Percentiles rank a stretch among this genome's conserved stretches.
These are phyloP conservation scores for Daldinia childiae DNA, from an alignment of 495 filamentous ascomycete genomes.

Conservation along the genomic window DNA sequence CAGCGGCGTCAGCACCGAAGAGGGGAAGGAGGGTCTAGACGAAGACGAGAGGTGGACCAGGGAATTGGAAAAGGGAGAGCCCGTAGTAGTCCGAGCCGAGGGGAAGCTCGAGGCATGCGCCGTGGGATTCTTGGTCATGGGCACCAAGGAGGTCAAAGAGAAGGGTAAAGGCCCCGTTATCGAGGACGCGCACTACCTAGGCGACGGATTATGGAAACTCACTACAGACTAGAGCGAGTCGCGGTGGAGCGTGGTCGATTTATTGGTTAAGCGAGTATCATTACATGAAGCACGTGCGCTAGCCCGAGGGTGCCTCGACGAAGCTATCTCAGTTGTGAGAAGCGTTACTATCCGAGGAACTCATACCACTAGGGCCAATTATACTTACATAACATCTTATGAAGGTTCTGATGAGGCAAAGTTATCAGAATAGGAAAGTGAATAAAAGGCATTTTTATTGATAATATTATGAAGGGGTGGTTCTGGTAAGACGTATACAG, in stretches of 20 bases:
- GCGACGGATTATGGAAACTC: constrained; percentile 93
- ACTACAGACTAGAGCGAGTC: constrained; percentile 65
- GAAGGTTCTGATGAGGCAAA: not conserved
- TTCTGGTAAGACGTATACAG: too few relatives aligned
- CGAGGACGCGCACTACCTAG: constrained; percentile 91
- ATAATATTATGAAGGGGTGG: too few relatives aligned
- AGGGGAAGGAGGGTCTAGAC: constrained; percentile 56
- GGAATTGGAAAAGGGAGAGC: constrained; percentile 76
- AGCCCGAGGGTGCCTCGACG: not conserved
- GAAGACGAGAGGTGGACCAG: constrained; percentile 61
- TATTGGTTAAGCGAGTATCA: not conserved
- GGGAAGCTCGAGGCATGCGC: constrained; percentile 93
- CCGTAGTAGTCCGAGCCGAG: constrained; percentile 90
- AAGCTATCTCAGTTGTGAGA: not conserved
- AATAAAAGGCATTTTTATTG: not conserved
- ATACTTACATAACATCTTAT: not conserved
- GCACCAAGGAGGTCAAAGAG: constrained; percentile 90
- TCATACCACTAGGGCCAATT: not conserved
- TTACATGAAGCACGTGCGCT: not conserved
- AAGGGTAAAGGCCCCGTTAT: constrained; percentile 93
- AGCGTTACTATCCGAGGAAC: not conserved
- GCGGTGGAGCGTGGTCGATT: not conserved
- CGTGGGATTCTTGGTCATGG: constrained; percentile 84
- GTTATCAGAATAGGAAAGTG: not conserved
- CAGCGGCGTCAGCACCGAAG: constrained; percentile 53